Evolutionary conservation across 352 stramenopile species (phyloP).

Genomic region (Phytopythium oedochilum): DNA sequence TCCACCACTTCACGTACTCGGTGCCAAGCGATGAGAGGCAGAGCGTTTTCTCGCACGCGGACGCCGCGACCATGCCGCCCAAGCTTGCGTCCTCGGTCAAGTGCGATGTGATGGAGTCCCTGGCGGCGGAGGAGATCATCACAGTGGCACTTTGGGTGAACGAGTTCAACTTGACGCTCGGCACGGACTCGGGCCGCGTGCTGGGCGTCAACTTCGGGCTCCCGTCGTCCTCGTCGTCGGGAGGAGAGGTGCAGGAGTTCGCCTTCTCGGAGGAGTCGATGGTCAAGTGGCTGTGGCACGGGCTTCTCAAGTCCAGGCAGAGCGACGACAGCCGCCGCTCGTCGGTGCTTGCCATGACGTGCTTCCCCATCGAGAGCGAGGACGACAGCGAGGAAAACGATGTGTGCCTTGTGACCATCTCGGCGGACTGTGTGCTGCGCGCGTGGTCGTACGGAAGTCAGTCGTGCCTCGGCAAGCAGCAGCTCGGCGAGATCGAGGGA

Average conservation of each 20-base stretch:
- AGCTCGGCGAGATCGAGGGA: slow-evolving; percentile 23
- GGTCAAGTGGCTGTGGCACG: slow-evolving; percentile 66
- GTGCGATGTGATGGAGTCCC: slow-evolving; percentile 40
- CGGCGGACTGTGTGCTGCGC: slow-evolving; percentile 55
- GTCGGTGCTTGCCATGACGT: slow-evolving; percentile 51
- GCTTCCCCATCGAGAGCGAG: slow-evolving; percentile 48
- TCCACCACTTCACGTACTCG: slow-evolving; percentile 63
- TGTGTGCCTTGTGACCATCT: slow-evolving; percentile 65
- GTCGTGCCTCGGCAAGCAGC: slow-evolving; percentile 59
- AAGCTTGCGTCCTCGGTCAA: slow-evolving; percentile 27
- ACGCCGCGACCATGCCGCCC: slow-evolving; percentile 34
- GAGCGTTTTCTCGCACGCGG: slow-evolving; percentile 53
- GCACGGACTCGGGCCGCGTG: slow-evolving; percentile 51
- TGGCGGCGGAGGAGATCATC: slow-evolving; percentile 54
- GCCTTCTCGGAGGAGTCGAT: slow-evolving; percentile 67
- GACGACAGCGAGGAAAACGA: slow-evolving; percentile 33
- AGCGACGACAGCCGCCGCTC: slow-evolving; percentile 21
- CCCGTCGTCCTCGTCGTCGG: slow-evolving; percentile 15
- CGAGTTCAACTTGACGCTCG: slow-evolving; percentile 71
- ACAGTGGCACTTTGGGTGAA: slow-evolving; percentile 68
- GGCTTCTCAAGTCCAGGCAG: slow-evolving; percentile 37
- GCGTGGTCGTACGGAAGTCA: slow-evolving; percentile 68
- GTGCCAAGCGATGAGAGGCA: slow-evolving; percentile 18
- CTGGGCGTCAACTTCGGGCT: slow-evolving; percentile 72
- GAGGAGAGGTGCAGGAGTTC: slow-evolving; percentile 53